Evolutionary conservation across 176 grass and related monocot genomes (phyloP).

Genomic region (Paspalum notatum): DNA sequence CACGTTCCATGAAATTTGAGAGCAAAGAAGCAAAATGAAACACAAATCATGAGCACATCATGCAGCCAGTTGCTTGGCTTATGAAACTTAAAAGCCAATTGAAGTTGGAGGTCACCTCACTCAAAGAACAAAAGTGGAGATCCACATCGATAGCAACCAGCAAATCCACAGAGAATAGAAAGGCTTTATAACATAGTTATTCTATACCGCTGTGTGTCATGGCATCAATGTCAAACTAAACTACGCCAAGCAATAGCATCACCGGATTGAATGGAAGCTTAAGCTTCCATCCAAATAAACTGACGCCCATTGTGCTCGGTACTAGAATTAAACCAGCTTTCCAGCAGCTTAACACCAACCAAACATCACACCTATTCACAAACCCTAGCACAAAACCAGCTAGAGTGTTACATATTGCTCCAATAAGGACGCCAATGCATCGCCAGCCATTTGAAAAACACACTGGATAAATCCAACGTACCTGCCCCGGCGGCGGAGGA

Average conservation of each 20-base stretch:
- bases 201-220: neutral
- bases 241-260: neutral
- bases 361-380: neutral
- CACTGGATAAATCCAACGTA: slow-evolving; percentile 9
- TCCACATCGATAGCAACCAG: neutral
- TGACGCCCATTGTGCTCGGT: neutral
- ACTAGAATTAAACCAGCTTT: neutral
- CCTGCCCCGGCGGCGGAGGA: slow-evolving; percentile 53
- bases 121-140: neutral
- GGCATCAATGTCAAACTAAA: neutral
- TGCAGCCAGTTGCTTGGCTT: neutral
- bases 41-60: neutral
- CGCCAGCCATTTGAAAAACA: neutral
- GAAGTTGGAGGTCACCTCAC: neutral
- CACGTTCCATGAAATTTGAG: neutral
- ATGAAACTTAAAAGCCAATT: neutral
- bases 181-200: neutral
- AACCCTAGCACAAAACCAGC: slow-evolving; percentile 35
- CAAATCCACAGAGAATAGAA: neutral
- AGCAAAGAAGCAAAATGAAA: slow-evolving; percentile 7
- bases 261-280: neutral
- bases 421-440: neutral
- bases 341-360: slow-evolving; percentile 13
- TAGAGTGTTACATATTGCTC: neutral
- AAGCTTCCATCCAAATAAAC: neutral